Conservation (phyloP, 208 protist genomes). For the Histomonas meleagridis region DNA sequence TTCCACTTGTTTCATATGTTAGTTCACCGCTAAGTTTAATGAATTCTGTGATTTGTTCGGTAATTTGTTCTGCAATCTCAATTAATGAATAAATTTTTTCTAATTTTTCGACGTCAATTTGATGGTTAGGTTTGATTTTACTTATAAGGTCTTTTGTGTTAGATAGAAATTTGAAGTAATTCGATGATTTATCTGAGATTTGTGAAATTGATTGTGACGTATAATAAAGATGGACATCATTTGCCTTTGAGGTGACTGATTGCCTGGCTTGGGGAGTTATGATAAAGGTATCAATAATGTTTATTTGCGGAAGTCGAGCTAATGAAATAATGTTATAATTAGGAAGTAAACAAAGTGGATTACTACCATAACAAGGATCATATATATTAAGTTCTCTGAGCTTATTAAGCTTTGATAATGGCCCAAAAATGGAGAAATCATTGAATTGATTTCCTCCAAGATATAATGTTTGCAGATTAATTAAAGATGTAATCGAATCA, state of each 20-base stretch:
- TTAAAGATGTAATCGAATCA: not conserved
- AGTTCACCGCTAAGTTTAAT: not conserved
- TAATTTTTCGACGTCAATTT: not conserved
- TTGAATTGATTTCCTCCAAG: not conserved
- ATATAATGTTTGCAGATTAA: not conserved
- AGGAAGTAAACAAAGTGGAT: slow-evolving; percentile 13
- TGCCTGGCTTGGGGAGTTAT: not conserved
- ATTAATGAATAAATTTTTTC: not conserved
- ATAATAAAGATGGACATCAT: slow-evolving; percentile 1
- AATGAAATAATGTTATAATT: not conserved
- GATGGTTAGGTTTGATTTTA: not conserved
- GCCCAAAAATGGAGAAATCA: not conserved
- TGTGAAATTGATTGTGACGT: not conserved
- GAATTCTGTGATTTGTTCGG: not conserved
- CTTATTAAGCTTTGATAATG: not conserved
- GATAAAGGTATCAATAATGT: not conserved
- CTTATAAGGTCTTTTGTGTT: not conserved
- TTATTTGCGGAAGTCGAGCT: not conserved
- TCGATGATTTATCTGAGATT: not conserved
- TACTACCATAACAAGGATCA: not conserved
- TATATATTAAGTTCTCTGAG: not conserved
- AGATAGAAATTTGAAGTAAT: not conserved
- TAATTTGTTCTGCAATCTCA: not conserved
- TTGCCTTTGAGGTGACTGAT: not conserved
- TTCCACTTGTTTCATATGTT: not conserved